A percentile compares a stretch with the other conserved stretches of the same genome.
Evolutionary conservation across 805 yeast genomes (phyloP).

Genomic region (Saccharomyces eubayanus): DNA sequence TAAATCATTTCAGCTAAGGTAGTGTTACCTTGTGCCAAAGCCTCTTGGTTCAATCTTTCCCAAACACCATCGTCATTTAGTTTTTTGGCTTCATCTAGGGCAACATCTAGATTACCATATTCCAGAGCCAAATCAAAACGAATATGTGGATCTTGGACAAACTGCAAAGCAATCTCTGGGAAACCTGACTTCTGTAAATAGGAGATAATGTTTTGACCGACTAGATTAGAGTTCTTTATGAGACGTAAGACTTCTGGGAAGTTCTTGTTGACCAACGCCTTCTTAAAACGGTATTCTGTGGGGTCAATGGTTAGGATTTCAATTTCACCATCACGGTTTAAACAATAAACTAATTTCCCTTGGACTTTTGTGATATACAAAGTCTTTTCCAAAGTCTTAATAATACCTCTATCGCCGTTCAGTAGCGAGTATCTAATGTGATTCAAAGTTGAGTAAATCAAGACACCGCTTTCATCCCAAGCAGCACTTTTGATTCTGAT

Average conservation of each 20-base stretch:
- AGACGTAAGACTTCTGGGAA: constrained; percentile 86
- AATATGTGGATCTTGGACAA: constrained; percentile 93
- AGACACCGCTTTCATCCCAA: constrained; percentile 91
- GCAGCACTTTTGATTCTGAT: constrained; percentile 94
- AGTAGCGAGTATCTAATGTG: constrained; percentile 89
- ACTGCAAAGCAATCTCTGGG: constrained; percentile 95
- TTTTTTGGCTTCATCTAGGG: constrained; percentile 78
- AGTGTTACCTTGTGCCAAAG: constrained; percentile 81
- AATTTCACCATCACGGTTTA: constrained; percentile 79
- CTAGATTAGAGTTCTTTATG: constrained; percentile 80
- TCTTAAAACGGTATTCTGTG: constrained; percentile 93
- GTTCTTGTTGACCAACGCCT: constrained; percentile 81
- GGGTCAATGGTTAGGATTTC: constrained; percentile 80
- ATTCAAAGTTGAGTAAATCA: constrained; percentile 87
- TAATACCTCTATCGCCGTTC: constrained; percentile 92
- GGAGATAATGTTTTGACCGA: constrained; percentile 94
- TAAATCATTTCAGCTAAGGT: constrained; percentile 78
- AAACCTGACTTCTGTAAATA: constrained; percentile 91
- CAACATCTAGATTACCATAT: constrained; percentile 80
- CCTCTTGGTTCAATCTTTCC: constrained; percentile 79
- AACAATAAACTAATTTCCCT: constrained; percentile 66
- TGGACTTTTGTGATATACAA: constrained; percentile 67
- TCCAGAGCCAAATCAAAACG: constrained; percentile 92
- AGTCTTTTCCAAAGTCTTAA: constrained; percentile 85
- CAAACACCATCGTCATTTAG: constrained; percentile 63